Evolutionary conservation across 78 protist genomes (phyloP), one percentile per base, ranked within the genome.

Genomic region (Creolimax fragrantissima): DNA sequence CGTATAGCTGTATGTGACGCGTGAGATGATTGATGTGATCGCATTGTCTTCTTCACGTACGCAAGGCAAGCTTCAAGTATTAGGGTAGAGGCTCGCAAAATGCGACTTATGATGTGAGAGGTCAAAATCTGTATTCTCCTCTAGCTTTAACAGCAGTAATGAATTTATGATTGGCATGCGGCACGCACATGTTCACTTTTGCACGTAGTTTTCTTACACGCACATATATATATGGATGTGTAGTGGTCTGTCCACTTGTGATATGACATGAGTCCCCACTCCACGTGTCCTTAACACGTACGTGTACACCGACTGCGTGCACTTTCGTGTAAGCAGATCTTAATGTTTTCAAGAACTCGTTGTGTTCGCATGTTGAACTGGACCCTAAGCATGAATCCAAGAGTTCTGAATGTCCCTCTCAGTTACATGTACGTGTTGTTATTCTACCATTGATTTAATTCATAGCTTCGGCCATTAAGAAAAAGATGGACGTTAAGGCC

Each of bases 401-500:
- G 17, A 11, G 39, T 17, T 17, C 17, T 17, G 39, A 17, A 58
- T 17, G 17, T 17, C 11, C 74, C 11, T 17, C 39, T 58, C 11
- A 11, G 17, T 17, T 32, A 11, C 11, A 24, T 58, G 74, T 17
- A 24, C 24, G 74, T 58, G 74, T 58, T 17, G 0, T 17, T 1
- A 24, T 1, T 58, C 74, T 58, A 58, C 74, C 24, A 58, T 24
- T 24, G 39, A 32, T 24, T 24, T 58, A 58, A 58, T 58, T 58
- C 74, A 58, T 45, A 32, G 93, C 94, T 3, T 43, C 47, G 36
- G 84, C 41, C 74, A 93, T 93, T 39, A 93, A 93, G 90, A 81
- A 89, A 92, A 89, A 89, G 84, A 89, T 89, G 92, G 94, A 93
- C 42, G 2, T 2, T 42, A 93, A 93, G 42, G 90, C 92, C 41